Base-by-base conservation (phyloP, 805 yeast genomes). In the Saccharomycopsis sp. region DNA sequence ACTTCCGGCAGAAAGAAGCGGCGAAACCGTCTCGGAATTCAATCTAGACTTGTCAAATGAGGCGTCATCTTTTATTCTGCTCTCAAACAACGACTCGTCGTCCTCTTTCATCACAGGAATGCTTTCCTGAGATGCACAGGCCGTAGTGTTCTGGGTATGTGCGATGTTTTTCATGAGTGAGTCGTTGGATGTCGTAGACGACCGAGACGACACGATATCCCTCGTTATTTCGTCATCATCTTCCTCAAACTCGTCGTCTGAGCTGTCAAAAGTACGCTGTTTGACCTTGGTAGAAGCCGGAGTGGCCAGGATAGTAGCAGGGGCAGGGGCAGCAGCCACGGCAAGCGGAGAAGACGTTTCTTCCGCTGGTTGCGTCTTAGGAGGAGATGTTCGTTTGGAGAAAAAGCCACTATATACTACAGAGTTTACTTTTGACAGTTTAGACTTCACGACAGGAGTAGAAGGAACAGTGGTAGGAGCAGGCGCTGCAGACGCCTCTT, bases 341-440 rank as follows among this genome's bases (percentile, higher is more conserved):
- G 22, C 22, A 17, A 5, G 20, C 3, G 19, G 20, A 44, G 49
- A 44, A 44, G 8, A 8, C 8, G 41, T 35, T 9, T 35, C 41
- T 35, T 35, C 14, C 8, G 41, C 14, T 8, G 14, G 8, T 8
- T 35, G 8, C 14, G 41, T 35, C 8, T 8, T 35, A 9, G 14
- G 14, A 35, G 49, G 49, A 8, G 49, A 44, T 3, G 49, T n/a
- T 22, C 55, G 55, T 24, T 54, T 58, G 15, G 62, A 54, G 50
- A 61, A 61, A 50, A 24, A 61, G 9, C 63, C 63, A 44, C 44
- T 61, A 53, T 61, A 61, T 3, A 56, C 60, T 2, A 58, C 60
- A 5, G 56, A 52, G 24, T 56, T 61, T 7, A 47, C 49, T 44
- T 44, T 44, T 8, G 49, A 44, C 49, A 44, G 49, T 19, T 44